Evolutionary conservation across 2,329 filamentous ascomycete genomes (phyloP), one percentile per base, ranked within the genome.

Genomic region (Ploettnerulaceae sp.): DNA sequence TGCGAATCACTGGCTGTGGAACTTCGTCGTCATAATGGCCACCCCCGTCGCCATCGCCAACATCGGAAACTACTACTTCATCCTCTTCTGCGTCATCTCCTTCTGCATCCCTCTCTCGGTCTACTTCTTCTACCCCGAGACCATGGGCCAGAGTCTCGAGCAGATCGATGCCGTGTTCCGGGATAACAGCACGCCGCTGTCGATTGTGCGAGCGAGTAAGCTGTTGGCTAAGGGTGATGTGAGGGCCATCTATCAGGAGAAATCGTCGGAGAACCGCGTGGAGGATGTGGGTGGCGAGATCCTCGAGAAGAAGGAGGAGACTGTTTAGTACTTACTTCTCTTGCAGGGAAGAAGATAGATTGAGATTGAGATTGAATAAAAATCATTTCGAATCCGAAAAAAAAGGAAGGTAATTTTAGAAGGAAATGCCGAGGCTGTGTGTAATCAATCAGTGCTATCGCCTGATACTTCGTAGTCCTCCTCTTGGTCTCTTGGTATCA

Each of bases 111-210:
- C 51, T 42, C 63, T 26, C 26, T 61, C 46, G 42, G 59, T 31
- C 17, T 64, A 41, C 51, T 61, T 35, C 61, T 69, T 42, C 65
- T 66, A 5, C 79, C 80, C 46, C 71, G 85, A 89, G 70, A 86
- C 83, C 0, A 75, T 76, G 1, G 84, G 84, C 0, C 70, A 74
- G 17, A 70, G 69, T 37, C 70, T 85, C 6, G 81, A 85, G 69
- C 78, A 72, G 55, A 86, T 89, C 75, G 82, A 89, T 57, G 57
- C 69, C 45, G 63, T 71, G 51, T 73, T 73, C 64, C 64, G 61
- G 48, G 62, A 69, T 32, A 66, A 66, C 33, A 65, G 64, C 2
- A 68, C 64, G 0, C 60, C 62, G 18, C 65, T 62, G 58, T 52
- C 64, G 4, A 54, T 64, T 42, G 61, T 57, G 11, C 61, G 64